A percentile compares a stretch with the other conserved stretches of the same genome.
These are phyloP conservation scores for Phalaenopsis hybrid DNA, from an alignment of 116 monocot genomes.

Conservation along the genomic window DNA sequence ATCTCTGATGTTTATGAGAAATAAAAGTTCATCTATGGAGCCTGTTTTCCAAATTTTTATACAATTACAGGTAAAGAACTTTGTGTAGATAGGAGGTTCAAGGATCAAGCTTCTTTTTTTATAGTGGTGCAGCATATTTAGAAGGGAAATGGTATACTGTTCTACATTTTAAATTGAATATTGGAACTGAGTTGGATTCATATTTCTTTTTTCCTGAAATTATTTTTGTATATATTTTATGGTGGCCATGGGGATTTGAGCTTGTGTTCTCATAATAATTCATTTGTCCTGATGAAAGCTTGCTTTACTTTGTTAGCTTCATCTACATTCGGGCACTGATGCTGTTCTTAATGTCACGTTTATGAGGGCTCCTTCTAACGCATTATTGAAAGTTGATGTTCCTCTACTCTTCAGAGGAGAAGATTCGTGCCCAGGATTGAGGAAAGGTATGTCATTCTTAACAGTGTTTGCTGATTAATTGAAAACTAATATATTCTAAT, in stretches of 20 bases:
- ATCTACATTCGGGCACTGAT: slow-evolving; percentile 83
- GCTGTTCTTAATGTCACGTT: slow-evolving; percentile 90
- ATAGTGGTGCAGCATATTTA: neutral
- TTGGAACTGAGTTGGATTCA: neutral
- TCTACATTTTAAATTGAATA: neutral
- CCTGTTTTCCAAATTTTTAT: too few relatives aligned
- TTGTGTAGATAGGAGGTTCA: too few relatives aligned
- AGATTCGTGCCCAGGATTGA: slow-evolving; percentile 82
- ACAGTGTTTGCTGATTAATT: neutral
- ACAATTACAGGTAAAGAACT: too few relatives aligned
- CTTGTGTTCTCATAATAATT: neutral
- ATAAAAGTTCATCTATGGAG: too few relatives aligned
- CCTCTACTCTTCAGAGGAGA: slow-evolving; percentile 89
- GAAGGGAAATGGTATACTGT: neutral
- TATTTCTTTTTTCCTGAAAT: neutral
- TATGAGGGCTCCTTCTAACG: slow-evolving; percentile 75
- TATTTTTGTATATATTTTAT: neutral
- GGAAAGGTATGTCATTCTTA: slow-evolving; percentile 47
- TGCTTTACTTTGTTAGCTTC: slow-evolving; percentile 34
- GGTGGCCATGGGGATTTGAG: neutral
- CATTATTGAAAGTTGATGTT: slow-evolving; percentile 78
- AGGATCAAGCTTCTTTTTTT: neutral
- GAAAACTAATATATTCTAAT: neutral
- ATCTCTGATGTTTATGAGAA: too few relatives aligned
- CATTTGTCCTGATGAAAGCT: neutral